Percentiles rank a stretch among this genome's conserved stretches.
These are phyloP conservation scores for Rosa hybrid DNA, from an alignment of 331 rosid genomes.

Conservation along the genomic window DNA sequence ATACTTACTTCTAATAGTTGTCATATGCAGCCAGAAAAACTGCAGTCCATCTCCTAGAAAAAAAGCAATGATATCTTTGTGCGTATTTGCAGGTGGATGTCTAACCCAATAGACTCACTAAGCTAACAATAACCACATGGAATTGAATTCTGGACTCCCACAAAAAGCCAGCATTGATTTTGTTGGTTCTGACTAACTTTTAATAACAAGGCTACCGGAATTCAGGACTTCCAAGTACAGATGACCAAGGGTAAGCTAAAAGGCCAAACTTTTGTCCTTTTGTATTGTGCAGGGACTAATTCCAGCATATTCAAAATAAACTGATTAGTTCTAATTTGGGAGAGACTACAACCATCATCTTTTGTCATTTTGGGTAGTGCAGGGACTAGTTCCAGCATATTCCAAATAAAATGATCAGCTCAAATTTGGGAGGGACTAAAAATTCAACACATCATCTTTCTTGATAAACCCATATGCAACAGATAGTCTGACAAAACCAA, in stretches of 20 bases:
- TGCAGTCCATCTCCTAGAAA: background rate
- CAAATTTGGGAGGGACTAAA: background rate
- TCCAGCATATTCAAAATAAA: background rate
- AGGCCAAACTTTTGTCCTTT: background rate
- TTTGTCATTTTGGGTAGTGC: background rate
- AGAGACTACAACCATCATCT: background rate
- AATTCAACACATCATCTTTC: background rate
- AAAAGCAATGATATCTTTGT: background rate
- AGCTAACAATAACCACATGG: background rate
- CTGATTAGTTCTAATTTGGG: background rate
- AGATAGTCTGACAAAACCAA: background rate
- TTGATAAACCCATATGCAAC: constrained; percentile 4
- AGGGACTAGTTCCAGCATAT: background rate
- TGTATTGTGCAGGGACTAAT: background rate
- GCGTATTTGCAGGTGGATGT: background rate
- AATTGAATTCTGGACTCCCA: background rate
- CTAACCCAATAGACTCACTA: background rate
- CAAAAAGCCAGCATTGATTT: background rate
- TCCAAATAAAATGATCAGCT: background rate
- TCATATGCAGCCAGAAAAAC: background rate
- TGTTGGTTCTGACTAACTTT: background rate
- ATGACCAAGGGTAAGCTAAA: background rate
- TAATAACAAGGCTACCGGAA: background rate
- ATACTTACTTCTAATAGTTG: background rate
- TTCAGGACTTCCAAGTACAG: background rate